Conservation (phyloP, 768 basidiomycete species). For the Mycena capillaripes region DNA sequence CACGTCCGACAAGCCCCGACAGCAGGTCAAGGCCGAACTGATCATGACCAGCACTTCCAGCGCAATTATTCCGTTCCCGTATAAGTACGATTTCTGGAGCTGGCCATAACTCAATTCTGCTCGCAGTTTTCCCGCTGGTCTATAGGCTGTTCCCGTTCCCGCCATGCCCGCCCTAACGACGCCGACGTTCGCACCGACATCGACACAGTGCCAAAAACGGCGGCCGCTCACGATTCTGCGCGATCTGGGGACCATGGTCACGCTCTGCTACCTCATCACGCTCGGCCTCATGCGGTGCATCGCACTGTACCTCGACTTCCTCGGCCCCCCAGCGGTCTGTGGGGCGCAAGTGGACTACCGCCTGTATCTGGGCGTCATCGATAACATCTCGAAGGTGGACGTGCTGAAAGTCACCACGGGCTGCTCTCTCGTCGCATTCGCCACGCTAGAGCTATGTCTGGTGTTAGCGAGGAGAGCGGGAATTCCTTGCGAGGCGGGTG, state of each 20-base stretch:
- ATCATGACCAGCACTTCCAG: background rate
- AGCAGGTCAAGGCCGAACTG: background rate
- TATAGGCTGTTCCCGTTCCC: background rate
- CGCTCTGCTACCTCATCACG: slow-evolving; percentile 29
- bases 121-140: background rate
- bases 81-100: background rate
- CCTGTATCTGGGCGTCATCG: background rate
- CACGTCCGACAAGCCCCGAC: background rate
- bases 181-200: too few species aligned
- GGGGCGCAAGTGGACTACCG: background rate
- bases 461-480: slow-evolving; percentile 10
- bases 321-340: background rate
- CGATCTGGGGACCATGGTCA: slow-evolving; percentile 15
- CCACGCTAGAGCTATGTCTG: slow-evolving; percentile 3
- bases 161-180: background rate
- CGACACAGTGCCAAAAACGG: background rate
- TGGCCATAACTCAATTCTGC: background rate
- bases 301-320: background rate
- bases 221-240: background rate
- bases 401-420: slow-evolving; percentile 24
- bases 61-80: slow-evolving; percentile 24
- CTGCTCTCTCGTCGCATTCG: slow-evolving; percentile 17
- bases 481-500: background rate
- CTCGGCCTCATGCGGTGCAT: slow-evolving; percentile 27
- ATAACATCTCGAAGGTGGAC: background rate